Evolutionary conservation across 164 flowering plant genomes (phyloP).

Genomic region (Vitis cinerea): DNA sequence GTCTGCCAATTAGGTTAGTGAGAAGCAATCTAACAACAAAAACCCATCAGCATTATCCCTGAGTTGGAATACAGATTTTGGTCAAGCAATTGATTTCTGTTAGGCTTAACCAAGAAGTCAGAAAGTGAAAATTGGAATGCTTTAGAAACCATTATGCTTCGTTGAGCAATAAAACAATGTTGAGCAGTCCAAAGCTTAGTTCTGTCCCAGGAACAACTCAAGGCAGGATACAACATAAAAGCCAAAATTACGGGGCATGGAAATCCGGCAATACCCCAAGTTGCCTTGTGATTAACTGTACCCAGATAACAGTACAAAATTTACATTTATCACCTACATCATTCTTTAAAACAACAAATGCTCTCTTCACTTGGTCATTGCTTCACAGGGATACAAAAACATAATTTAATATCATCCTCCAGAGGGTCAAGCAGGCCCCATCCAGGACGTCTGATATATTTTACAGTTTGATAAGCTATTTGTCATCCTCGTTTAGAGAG

Average conservation of each 20-base stretch:
- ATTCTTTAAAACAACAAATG: slow-evolving; percentile 6
- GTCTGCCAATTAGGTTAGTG: too few relatives aligned
- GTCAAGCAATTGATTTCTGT: too few relatives aligned
- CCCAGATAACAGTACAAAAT: slow-evolving; percentile 4
- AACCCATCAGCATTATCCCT: too few relatives aligned
- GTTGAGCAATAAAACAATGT: neutral
- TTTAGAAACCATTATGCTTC: neutral
- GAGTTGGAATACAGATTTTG: too few relatives aligned
- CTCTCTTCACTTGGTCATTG: slow-evolving; percentile 9
- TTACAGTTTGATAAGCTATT: slow-evolving; percentile 16
- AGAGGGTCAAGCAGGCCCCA: slow-evolving; percentile 10
- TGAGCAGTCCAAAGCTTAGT: neutral
- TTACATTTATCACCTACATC: slow-evolving; percentile 17
- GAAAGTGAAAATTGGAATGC: neutral
- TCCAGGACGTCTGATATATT: neutral
- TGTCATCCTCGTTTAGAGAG: slow-evolving; percentile 42
- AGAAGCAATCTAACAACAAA: too few relatives aligned
- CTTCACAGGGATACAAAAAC: neutral
- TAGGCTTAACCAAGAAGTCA: too few relatives aligned
- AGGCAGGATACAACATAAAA: neutral
- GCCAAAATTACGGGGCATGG: slow-evolving; percentile 8
- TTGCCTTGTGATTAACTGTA: slow-evolving; percentile 5
- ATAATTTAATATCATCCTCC: slow-evolving; percentile 3
- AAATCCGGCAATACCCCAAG: slow-evolving; percentile 6
- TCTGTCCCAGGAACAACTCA: neutral